Conservation (phyloP, 2,329 filamentous ascomycete species). For the Epichloe hybrida region DNA sequence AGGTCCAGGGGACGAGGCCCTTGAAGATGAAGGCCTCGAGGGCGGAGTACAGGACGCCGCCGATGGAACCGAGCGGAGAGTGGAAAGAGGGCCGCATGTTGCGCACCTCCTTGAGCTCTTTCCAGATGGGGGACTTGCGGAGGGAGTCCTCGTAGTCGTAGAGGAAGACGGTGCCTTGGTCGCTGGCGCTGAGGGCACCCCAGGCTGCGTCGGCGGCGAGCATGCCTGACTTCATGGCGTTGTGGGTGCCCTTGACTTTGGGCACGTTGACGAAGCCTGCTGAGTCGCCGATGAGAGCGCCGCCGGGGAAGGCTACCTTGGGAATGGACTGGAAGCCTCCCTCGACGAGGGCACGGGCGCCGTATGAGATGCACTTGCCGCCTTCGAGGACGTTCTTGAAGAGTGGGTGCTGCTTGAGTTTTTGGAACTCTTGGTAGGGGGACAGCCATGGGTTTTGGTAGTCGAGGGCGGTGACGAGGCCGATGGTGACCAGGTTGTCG, state of each 20-base stretch:
- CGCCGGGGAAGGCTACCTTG: conserved; percentile 91
- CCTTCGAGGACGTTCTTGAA: conserved; percentile 81
- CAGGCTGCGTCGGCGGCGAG: conserved; percentile 85
- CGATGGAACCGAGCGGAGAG: conserved; percentile 71
- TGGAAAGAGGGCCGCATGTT: conserved; percentile 98
- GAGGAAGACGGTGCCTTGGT: conserved; percentile 67
- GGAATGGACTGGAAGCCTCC: conserved; percentile 97
- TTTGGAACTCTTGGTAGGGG: conserved; percentile 93
- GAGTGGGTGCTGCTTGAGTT: conserved; percentile 94
- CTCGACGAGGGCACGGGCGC: conserved; percentile 84
- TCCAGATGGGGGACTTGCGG: conserved; percentile 79
- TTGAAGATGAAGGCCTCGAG: conserved; percentile 80
- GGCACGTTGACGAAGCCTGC: conserved; percentile 95
- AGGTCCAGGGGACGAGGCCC: conserved; percentile 79
- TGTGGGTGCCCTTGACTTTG: conserved; percentile 97
- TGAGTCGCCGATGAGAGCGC: conserved; percentile 88
- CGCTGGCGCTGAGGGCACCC: conserved; percentile 48
- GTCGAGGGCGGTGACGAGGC: conserved; percentile 84
- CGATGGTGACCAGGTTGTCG: conserved; percentile 87
- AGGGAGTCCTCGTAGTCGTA: conserved; percentile 89
- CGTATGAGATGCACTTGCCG: conserved; percentile 95
- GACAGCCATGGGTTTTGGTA: conserved; percentile 95
- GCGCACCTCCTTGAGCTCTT: conserved; percentile 84
- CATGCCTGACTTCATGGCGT: conserved; percentile 96
- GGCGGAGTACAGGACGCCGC: conserved; percentile 84